These are phyloP conservation scores for Aspergillus sp. DNA, from an alignment of 2,329 filamentous ascomycete species.

Conservation along the genomic window DNA sequence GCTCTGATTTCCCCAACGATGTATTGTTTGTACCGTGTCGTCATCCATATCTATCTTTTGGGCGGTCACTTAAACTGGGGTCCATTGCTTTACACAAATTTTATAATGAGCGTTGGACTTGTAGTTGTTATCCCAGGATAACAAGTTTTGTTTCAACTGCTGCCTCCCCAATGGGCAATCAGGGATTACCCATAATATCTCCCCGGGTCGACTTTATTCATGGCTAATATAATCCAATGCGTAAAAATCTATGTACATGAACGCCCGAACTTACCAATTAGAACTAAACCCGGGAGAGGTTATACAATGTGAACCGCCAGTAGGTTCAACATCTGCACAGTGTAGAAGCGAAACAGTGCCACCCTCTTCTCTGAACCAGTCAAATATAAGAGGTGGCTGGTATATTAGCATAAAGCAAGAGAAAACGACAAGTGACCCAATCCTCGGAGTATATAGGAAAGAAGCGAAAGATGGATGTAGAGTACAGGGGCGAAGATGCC, in stretches of 20 bases:
- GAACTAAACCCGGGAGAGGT: neutral
- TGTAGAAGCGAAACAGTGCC: neutral
- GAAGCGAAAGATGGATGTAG: neutral
- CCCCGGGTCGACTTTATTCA: neutral
- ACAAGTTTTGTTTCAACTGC: no score
- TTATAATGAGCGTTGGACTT: no score
- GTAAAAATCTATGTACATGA: neutral
- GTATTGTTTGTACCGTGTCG: neutral
- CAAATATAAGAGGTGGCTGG: constrained; percentile 8
- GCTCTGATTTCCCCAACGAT: neutral
- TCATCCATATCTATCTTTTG: neutral
- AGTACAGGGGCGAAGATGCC: neutral
- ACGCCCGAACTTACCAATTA: neutral
- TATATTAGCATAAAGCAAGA: neutral
- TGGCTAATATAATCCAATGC: neutral
- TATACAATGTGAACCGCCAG: neutral
- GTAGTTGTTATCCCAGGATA: no score
- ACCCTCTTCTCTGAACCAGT: constrained; percentile 20
- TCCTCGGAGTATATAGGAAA: neutral
- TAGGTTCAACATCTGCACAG: neutral
- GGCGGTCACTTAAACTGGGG: neutral
- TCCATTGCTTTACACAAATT: no score
- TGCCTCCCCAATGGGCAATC: no score
- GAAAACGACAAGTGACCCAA: neutral
- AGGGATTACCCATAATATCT: neutral